Evolutionary conservation across 192 early-diverging fungal species (phyloP).

Genomic region (Borealophlyctis nickersoniae): DNA sequence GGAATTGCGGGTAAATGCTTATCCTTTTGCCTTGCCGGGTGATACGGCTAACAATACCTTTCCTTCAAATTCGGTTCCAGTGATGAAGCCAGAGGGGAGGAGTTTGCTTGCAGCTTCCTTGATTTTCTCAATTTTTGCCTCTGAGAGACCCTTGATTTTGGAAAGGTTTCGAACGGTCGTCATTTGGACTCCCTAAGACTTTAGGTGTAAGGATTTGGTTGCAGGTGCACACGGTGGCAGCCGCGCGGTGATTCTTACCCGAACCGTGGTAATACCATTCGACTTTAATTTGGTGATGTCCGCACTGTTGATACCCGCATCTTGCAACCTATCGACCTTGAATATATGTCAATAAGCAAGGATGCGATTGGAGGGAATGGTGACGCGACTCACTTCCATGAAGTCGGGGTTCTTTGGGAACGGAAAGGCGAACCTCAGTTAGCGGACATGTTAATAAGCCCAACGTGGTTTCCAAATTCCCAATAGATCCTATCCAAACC

Average conservation of each 20-base stretch:
- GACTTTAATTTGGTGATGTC: slow-evolving; percentile 80
- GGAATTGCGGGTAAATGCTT: neutral
- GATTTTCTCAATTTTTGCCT: slow-evolving; percentile 83
- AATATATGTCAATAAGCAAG: neutral
- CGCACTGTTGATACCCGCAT: slow-evolving; percentile 69
- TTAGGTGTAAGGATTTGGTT: too few relatives aligned
- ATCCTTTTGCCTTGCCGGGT: neutral
- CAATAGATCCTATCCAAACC: too few relatives aligned
- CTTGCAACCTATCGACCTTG: slow-evolving; percentile 43
- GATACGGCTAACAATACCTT: slow-evolving; percentile 35
- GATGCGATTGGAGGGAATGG: neutral
- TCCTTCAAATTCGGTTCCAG: slow-evolving; percentile 37
- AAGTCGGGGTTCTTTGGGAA: slow-evolving; percentile 18
- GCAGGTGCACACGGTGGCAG: too few relatives aligned
- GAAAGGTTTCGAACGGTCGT: slow-evolving; percentile 58
- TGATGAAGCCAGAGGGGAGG: slow-evolving; percentile 61
- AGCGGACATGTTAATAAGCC: neutral
- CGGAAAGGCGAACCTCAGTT: slow-evolving; percentile 9
- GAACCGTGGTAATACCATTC: slow-evolving; percentile 71
- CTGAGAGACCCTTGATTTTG: slow-evolving; percentile 79
- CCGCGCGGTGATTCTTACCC: too few relatives aligned
- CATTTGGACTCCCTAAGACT: slow-evolving; percentile 68
- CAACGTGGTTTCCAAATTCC: too few relatives aligned
- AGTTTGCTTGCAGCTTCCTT: slow-evolving; percentile 75
- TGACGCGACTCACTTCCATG: slow-evolving; percentile 21